Conservation (phyloP, 495 filamentous ascomycete genomes). For the Hyaloscypha bicolor region DNA sequence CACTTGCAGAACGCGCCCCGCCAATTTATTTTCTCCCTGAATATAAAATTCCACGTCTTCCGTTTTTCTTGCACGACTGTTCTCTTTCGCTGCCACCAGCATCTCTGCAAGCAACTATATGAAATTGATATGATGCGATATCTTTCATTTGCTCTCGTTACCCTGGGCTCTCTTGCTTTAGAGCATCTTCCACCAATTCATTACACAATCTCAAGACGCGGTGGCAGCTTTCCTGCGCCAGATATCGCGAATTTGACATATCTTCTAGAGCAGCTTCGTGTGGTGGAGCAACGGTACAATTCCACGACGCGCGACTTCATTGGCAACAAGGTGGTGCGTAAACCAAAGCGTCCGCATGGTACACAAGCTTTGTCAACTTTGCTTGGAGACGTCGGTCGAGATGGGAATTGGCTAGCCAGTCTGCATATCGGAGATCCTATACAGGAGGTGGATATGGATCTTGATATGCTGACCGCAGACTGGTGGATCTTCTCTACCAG, state of each 20-base stretch:
- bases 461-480: slow-evolving; percentile 23
- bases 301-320: slow-evolving; percentile 9
- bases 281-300: slow-evolving; percentile 9
- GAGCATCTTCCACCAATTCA: slow-evolving; percentile 8
- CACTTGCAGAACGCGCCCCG: background rate
- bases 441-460: slow-evolving; percentile 20
- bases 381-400: slow-evolving; percentile 20
- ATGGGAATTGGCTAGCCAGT: slow-evolving; percentile 23
- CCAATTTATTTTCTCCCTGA: no score
- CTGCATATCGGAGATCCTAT: slow-evolving; percentile 18
- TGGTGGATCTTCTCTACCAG: slow-evolving; percentile 20
- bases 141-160: background rate
- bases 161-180: background rate
- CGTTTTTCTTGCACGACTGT: no score
- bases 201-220: slow-evolving; percentile 18
- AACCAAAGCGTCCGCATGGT: slow-evolving; percentile 7
- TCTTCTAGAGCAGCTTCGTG: slow-evolving; percentile 12
- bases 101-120: background rate
- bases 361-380: slow-evolving; percentile 11
- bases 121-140: background rate
- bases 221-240: slow-evolving; percentile 14
- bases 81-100: background rate
- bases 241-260: slow-evolving; percentile 15
- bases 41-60: no score
- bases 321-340: slow-evolving; percentile 18